Evolutionary conservation across 306 rosid species (phyloP).

Genomic region (Trifolium repens): DNA sequence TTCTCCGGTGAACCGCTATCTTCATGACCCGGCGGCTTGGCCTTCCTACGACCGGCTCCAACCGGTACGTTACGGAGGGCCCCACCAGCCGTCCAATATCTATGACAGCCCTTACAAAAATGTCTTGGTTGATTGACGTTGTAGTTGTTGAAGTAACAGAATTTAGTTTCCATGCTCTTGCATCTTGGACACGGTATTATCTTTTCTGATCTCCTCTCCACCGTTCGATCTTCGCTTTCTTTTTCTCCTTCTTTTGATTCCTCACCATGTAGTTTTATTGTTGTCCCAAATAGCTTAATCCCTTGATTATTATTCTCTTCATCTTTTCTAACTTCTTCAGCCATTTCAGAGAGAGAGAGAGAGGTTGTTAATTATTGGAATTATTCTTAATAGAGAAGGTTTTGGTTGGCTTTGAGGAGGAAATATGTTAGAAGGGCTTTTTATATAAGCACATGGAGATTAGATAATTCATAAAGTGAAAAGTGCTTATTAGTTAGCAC

Average conservation of each 20-base stretch:
- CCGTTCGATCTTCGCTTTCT: conserved; percentile 40
- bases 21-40: conserved; percentile 57
- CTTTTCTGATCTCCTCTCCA: conserved; percentile 71
- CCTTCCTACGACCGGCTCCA: conserved; percentile 82
- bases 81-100: conserved; percentile 97
- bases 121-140: conserved; percentile 94
- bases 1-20: conserved; percentile 48
- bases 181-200: conserved; percentile 87
- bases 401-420: conserved; percentile 29
- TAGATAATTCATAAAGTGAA: neutral
- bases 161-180: conserved; percentile 95
- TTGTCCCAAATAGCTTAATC: conserved; percentile 86
- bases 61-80: conserved; percentile 86
- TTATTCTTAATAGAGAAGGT: conserved; percentile 36
- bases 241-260: conserved; percentile 48
- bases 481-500: conserved; percentile 43
- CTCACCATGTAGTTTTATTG: conserved; percentile 54
- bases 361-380: neutral
- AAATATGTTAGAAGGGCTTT: conserved; percentile 29
- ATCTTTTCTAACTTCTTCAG: conserved; percentile 45
- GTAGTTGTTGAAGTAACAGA: conserved; percentile 92
- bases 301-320: conserved; percentile 49
- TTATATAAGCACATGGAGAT: conserved; percentile 8
- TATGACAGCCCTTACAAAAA: conserved; percentile 87
- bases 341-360: conserved; percentile 48